These are phyloP conservation scores for Lactarius tabidus DNA, from an alignment of 768 basidiomycete species.

Conservation along the genomic window DNA sequence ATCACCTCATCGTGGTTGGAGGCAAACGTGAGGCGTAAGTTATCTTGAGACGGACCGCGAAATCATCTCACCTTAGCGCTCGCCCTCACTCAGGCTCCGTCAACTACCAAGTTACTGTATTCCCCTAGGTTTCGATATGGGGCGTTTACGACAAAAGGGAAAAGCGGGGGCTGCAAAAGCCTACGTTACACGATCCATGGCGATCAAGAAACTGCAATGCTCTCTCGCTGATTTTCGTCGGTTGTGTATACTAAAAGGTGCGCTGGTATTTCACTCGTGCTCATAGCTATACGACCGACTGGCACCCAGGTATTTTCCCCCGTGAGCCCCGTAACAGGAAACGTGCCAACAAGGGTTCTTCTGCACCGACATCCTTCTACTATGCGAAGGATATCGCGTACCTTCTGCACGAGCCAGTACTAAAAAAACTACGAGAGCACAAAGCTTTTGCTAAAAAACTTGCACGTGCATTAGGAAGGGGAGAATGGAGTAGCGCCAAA, in stretches of 20 bases:
- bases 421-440: conserved; percentile 92
- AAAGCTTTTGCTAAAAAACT: conserved; percentile 98
- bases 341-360: conserved; percentile 95
- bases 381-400: conserved; percentile 98
- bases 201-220: conserved; percentile 94
- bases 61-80: neutral
- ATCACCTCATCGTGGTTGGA: conserved; percentile 24
- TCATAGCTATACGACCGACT: neutral
- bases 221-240: conserved; percentile 95
- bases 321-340: conserved; percentile 91
- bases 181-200: conserved; percentile 84
- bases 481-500: conserved; percentile 94
- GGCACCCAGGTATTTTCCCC: conserved; percentile 86
- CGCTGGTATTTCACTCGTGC: conserved; percentile 19
- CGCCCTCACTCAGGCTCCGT: neutral
- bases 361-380: conserved; percentile 96
- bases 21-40: neutral
- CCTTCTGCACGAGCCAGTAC: conserved; percentile 92
- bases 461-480: conserved; percentile 84
- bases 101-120: neutral
- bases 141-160: conserved; percentile 76
- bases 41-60: neutral
- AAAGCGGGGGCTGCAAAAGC: conserved; percentile 90
- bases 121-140: conserved; percentile 44
- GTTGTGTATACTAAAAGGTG: conserved; percentile 96